Percentiles rank a stretch among this genome's conserved stretches.
phyloP scores from a whole-genome alignment of 2,329 filamentous ascomycete genomes.

The Verticillium klebahnii region DNA sequence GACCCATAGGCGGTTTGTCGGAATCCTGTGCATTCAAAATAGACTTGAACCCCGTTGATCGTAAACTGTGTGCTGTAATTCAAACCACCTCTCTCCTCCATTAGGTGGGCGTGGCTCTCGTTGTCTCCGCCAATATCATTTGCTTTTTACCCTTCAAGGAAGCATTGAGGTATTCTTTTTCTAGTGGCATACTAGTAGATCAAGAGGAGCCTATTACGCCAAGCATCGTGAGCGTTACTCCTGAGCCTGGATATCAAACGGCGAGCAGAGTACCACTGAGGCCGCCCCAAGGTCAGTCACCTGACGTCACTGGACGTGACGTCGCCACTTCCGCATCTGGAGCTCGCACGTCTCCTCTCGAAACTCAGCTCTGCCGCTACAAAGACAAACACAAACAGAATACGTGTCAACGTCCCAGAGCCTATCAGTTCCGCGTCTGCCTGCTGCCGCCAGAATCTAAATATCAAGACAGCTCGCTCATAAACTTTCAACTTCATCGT shows the following conservation, averaged over 20 bases:
- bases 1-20: no score
- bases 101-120: no score
- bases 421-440: not conserved
- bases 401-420: not conserved
- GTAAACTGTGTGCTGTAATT: no score
- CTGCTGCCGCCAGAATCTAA: not conserved
- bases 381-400: not conserved
- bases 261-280: not conserved
- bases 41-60: no score
- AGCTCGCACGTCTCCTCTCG: not conserved
- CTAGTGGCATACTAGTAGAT: no score
- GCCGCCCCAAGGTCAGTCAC: not conserved
- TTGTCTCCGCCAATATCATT: no score
- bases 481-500: not conserved
- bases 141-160: no score
- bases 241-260: not conserved
- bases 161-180: no score
- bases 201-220: no score
- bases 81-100: no score
- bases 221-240: not conserved
- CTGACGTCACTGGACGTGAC: constrained; percentile 4
- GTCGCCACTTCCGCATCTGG: constrained; percentile 2
- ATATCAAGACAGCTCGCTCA: not conserved
- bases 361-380: not conserved
- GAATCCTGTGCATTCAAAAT: no score